These are phyloP conservation scores for Candida succiphila DNA, from an alignment of 805 yeast species.

Conservation along the genomic window DNA sequence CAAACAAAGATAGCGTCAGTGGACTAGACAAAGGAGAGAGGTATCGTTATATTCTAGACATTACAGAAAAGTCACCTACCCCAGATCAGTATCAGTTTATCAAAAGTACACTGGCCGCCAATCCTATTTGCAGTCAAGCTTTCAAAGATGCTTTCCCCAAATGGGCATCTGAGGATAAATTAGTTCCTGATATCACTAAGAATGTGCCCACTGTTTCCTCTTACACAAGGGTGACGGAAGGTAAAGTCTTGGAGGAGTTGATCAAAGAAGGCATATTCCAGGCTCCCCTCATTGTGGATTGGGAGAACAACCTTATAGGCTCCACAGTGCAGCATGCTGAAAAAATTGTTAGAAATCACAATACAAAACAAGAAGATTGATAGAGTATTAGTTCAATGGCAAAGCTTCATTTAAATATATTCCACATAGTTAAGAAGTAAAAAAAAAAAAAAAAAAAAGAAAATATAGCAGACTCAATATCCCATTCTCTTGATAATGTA, in stretches of 20 bases:
- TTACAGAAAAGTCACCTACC: slow-evolving; percentile 15
- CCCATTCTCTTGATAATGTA: slow-evolving; percentile 92
- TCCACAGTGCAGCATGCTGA: slow-evolving; percentile 27
- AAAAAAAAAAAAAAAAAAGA: slow-evolving; percentile 1
- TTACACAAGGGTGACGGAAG: neutral
- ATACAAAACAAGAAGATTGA: neutral
- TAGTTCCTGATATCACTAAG: neutral
- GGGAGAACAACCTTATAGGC: slow-evolving; percentile 50
- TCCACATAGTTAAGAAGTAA: neutral
- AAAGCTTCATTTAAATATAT: no score
- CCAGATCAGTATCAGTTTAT: slow-evolving; percentile 21
- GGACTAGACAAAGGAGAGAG: slow-evolving; percentile 4
- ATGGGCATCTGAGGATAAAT: slow-evolving; percentile 4
- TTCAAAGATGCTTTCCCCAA: slow-evolving; percentile 21
- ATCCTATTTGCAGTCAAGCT: slow-evolving; percentile 19
- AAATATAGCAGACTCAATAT: slow-evolving; percentile 17
- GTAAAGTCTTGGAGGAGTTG: slow-evolving; percentile 11
- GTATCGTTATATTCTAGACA: slow-evolving; percentile 16
- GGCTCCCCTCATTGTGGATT: slow-evolving; percentile 49
- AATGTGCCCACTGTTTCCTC: neutral
- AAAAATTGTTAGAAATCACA: neutral
- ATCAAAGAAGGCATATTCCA: slow-evolving; percentile 18
- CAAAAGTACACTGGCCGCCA: slow-evolving; percentile 13
- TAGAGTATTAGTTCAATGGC: no score
- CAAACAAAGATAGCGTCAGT: no score